phyloP scores from a whole-genome alignment of 1,284 basidiomycete species.

The Mrakiaceae sp. region DNA sequence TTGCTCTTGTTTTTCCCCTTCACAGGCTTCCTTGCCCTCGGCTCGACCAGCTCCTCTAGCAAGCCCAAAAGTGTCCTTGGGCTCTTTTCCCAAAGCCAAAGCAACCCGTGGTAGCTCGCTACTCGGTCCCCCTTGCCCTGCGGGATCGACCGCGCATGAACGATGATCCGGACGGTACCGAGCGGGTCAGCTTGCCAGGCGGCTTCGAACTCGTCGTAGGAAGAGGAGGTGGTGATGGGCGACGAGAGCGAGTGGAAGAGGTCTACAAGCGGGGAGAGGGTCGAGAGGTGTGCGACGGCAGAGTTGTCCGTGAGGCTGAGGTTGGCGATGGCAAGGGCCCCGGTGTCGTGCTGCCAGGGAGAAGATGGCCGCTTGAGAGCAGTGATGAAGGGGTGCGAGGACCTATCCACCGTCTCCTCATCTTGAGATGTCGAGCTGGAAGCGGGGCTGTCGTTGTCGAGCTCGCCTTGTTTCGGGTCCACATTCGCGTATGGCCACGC shows the following conservation, averaged over 20 bases:
- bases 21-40: slow-evolving; percentile 14
- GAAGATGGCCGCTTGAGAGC: not conserved
- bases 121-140: slow-evolving; percentile 27
- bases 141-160: slow-evolving; percentile 27
- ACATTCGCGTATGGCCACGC: no score
- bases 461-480: no score
- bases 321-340: not conserved
- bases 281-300: not conserved
- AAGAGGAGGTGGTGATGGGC: not conserved
- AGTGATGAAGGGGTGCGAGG: not conserved
- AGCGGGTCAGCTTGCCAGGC: not conserved
- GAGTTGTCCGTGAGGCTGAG: not conserved
- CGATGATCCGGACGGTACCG: slow-evolving; percentile 22
- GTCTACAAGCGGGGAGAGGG: not conserved
- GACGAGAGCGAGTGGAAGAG: slow-evolving; percentile 1
- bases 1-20: slow-evolving; percentile 15
- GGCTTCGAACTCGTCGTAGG: not conserved
- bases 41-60: slow-evolving; percentile 22
- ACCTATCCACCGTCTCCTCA: no score
- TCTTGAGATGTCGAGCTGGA: no score
- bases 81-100: slow-evolving; percentile 26
- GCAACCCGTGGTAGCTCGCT: slow-evolving; percentile 20
- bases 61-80: slow-evolving; percentile 25
- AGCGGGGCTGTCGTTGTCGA: no score
- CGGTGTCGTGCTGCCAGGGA: no score